A percentile compares a stretch with the other conserved stretches of the same genome.
These are phyloP conservation scores for Candida neerlandica DNA, from an alignment of 1,139 yeast species.

Conservation along the genomic window DNA sequence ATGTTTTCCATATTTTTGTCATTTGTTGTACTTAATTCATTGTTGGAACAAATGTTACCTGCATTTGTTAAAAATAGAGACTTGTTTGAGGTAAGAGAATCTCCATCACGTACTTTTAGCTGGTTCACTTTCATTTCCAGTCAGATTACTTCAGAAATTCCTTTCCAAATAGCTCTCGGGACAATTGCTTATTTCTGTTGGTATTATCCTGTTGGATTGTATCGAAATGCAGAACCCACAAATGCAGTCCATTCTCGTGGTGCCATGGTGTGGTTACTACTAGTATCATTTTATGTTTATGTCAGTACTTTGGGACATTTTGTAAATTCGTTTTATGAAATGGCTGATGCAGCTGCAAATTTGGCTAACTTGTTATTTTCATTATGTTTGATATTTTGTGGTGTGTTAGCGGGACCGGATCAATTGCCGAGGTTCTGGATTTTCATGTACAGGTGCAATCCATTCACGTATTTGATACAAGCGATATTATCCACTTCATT, in stretches of 20 bases:
- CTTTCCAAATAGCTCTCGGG: constrained; percentile 72
- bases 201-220: constrained; percentile 81
- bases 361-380: constrained; percentile 31
- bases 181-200: constrained; percentile 70
- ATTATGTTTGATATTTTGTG: constrained; percentile 41
- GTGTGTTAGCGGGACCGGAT: constrained; percentile 30
- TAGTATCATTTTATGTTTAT: constrained; percentile 39
- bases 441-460: constrained; percentile 66
- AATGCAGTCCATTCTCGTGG: constrained; percentile 37
- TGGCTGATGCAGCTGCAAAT: constrained; percentile 44
- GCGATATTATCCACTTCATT: constrained; percentile 29
- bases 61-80: constrained; percentile 35
- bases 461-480: constrained; percentile 62
- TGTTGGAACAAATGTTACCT: constrained; percentile 55
- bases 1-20: constrained; percentile 62
- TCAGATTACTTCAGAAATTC: constrained; percentile 73
- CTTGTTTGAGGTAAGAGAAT: constrained; percentile 38
- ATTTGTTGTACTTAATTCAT: constrained; percentile 45
- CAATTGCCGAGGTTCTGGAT: constrained; percentile 42
- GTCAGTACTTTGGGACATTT: constrained; percentile 41
- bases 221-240: constrained; percentile 51
- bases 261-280: constrained; percentile 45
- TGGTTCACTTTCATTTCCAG: constrained; percentile 49
- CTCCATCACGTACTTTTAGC: constrained; percentile 35
- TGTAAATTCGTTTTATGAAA: constrained; percentile 40